These are phyloP conservation scores for Nannizziopsis barbatae DNA, from an alignment of 2,329 filamentous ascomycete species.

Conservation along the genomic window DNA sequence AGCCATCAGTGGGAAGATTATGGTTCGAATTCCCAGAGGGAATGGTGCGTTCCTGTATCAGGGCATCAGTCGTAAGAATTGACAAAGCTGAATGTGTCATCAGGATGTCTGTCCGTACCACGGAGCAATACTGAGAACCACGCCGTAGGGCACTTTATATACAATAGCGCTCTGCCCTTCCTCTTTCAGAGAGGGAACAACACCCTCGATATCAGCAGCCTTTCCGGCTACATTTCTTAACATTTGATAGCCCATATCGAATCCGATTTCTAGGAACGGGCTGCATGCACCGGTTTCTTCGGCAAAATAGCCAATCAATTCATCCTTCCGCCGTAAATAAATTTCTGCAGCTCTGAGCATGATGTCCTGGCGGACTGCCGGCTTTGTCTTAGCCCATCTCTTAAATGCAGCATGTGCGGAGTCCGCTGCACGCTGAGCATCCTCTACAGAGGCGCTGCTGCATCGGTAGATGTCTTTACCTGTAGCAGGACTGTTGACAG, in stretches of 20 bases:
- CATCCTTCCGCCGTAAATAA: slow-evolving; percentile 48
- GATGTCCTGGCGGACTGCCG: slow-evolving; percentile 48
- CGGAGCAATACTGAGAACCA: slow-evolving; percentile 66
- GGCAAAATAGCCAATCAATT: slow-evolving; percentile 50
- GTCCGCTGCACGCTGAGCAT: slow-evolving; percentile 46
- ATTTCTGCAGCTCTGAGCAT: slow-evolving; percentile 53
- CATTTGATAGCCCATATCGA: slow-evolving; percentile 25
- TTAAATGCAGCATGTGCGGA: slow-evolving; percentile 58
- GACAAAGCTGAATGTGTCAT: neutral
- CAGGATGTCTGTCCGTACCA: slow-evolving; percentile 46
- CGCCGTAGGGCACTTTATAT: slow-evolving; percentile 65
- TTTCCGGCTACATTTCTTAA: slow-evolving; percentile 44
- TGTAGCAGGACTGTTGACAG: slow-evolving; percentile 46
- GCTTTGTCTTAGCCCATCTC: slow-evolving; percentile 55
- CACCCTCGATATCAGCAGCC: slow-evolving; percentile 39
- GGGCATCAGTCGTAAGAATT: neutral
- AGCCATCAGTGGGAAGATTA: slow-evolving; percentile 53
- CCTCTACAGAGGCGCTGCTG: slow-evolving; percentile 45
- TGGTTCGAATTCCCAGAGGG: slow-evolving; percentile 38
- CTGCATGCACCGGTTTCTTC: slow-evolving; percentile 45
- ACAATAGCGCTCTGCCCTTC: slow-evolving; percentile 52
- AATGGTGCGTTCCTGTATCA: slow-evolving; percentile 43
- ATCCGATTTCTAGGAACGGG: slow-evolving; percentile 29
- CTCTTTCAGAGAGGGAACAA: slow-evolving; percentile 38
- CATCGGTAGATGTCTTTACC: slow-evolving; percentile 45